These are phyloP conservation scores for Naganishia friedmannii DNA, from an alignment of 768 basidiomycete species.

Conservation along the genomic window DNA sequence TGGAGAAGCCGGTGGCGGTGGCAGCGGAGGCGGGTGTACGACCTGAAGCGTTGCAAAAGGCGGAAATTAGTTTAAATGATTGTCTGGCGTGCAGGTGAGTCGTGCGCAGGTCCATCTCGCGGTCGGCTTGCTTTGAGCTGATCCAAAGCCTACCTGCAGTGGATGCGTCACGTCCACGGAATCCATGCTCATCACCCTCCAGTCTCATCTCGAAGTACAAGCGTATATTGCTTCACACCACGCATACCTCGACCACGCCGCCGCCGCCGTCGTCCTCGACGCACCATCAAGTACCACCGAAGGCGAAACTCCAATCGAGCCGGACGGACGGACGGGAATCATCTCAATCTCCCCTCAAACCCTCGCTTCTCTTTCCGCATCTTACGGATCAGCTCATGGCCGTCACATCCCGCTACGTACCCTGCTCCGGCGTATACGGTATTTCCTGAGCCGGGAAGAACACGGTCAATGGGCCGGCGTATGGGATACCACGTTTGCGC, in stretches of 20 bases:
- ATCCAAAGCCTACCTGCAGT: constrained; percentile 54
- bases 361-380: constrained; percentile 73
- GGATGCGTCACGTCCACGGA: constrained; percentile 99
- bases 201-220: constrained; percentile 90
- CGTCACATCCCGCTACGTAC: not conserved
- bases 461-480: constrained; percentile 54
- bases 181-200: constrained; percentile 90
- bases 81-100: constrained; percentile 94
- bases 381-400: constrained; percentile 34
- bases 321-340: constrained; percentile 62
- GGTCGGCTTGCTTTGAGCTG: not conserved
- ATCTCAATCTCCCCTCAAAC: constrained; percentile 87
- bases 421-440: constrained; percentile 59
- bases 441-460: constrained; percentile 42
- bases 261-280: not conserved
- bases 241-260: not conserved
- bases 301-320: constrained; percentile 38
- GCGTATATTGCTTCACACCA: constrained; percentile 60
- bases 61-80: constrained; percentile 93
- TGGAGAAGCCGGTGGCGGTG: constrained; percentile 26
- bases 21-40: constrained; percentile 24
- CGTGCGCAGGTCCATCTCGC: not conserved
- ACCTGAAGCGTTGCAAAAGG: constrained; percentile 64
- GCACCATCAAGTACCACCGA: not conserved
- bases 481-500: constrained; percentile 91